Evolutionary conservation across 2,329 filamentous ascomycete genomes (phyloP), one percentile per base, ranked within the genome.

Genomic region (Penicillium sp.): DNA sequence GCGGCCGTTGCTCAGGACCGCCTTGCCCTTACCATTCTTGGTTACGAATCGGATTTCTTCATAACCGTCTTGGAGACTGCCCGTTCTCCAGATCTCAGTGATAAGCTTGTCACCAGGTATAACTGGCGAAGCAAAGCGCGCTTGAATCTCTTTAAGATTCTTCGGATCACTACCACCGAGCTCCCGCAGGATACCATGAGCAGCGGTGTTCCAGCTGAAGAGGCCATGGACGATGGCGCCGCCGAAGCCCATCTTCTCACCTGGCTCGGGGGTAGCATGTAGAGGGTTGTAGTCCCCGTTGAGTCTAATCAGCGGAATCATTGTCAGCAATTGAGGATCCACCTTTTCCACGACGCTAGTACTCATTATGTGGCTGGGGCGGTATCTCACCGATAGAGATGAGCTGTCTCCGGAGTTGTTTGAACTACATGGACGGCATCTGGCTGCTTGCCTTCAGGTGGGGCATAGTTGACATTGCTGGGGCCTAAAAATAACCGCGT

Each of bases 201-300:
- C 80, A 2, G 86, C 80, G 50, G 80, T 80, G 73, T 95, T 95
- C 84, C 87, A 95, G 59, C 82, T 87, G 73, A 84, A 95, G 39
- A 95, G 76, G 17, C 90, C 90, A 72, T 95, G 89, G 67, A 95
- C 86, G 69, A 95, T 95, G 59, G 82, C 76, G 29, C 89, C 89
- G 26, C 88, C 87, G 60, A 95, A 95, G 53, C 90, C 89, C 87
- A 95, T 95, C 73, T 88, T 85, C 70, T 80, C 72, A 53, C 88
- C 88, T 0, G 88, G 87, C 71, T 88, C 87, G 12, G 88, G 88
- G 17, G 86, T 87, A 6, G 88, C 88, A 67, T 95, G 89, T 31
- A 95, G 82, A 26, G 89, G 90, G 74, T 95, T 95, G 72, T 95
- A 95, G 73, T 95, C 90, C 57, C 89, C 89, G 62, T 95, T 95